These are phyloP conservation scores for Onygena corvina DNA, from an alignment of 2,329 filamentous ascomycete species.

Conservation along the genomic window DNA sequence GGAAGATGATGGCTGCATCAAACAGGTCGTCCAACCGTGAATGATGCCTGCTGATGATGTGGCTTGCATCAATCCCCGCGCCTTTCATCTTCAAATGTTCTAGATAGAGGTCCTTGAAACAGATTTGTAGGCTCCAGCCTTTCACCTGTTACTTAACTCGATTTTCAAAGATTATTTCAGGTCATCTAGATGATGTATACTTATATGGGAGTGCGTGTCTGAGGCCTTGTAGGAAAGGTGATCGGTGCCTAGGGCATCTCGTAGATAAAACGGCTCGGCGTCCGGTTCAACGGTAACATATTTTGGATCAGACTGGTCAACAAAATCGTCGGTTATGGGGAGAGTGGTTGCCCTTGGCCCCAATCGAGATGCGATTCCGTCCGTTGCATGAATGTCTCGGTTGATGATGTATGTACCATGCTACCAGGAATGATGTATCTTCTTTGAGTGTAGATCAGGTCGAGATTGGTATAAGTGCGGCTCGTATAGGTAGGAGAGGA, in stretches of 20 bases:
- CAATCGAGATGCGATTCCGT: background rate
- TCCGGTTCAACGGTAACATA: background rate
- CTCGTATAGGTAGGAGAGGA: background rate
- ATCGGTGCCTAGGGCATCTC: background rate
- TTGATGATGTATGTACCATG: background rate
- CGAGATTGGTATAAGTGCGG: background rate
- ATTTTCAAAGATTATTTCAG: too few species aligned
- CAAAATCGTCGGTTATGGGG: background rate
- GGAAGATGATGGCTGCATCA: background rate
- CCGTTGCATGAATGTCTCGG: background rate
- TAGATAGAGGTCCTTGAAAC: too few species aligned
- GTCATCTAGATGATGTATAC: too few species aligned
- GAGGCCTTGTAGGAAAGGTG: too few species aligned
- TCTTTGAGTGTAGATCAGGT: background rate
- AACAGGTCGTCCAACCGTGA: background rate
- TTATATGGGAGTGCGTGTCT: too few species aligned
- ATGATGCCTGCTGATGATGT: conserved; percentile 2
- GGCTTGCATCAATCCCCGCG: background rate
- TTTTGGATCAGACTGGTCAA: background rate
- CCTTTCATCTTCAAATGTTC: too few species aligned
- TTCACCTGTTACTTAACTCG: too few species aligned
- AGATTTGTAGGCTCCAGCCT: too few species aligned
- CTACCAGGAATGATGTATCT: too few species aligned
- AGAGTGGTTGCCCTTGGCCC: background rate
- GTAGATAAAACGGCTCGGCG: background rate